Evolutionary conservation across 2,329 filamentous ascomycete species (phyloP).

Genomic region (Moelleriella libera): DNA sequence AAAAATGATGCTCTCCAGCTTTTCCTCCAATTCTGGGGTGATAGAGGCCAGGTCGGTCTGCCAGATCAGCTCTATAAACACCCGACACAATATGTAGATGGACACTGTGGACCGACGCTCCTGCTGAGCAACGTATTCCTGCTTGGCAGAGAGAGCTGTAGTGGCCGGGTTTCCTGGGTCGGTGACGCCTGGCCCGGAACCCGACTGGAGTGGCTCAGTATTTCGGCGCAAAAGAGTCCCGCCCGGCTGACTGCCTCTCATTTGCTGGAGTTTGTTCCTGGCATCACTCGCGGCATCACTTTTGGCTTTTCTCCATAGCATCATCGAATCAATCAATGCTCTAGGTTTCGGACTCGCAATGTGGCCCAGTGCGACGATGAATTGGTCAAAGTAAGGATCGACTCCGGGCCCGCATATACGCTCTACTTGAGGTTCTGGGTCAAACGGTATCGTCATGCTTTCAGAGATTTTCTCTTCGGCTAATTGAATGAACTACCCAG

Average conservation of each 20-base stretch:
- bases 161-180: constrained; percentile 19
- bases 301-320: constrained; percentile 95
- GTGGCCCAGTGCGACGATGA: constrained; percentile 84
- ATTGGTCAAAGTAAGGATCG: constrained; percentile 82
- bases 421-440: constrained; percentile 75
- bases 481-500: constrained; percentile 66
- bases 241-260: constrained; percentile 25
- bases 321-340: constrained; percentile 89
- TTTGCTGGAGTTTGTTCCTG: constrained; percentile 40
- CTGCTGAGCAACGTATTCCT: constrained; percentile 62
- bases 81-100: constrained; percentile 88
- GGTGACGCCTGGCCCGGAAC: constrained; percentile 9
- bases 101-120: constrained; percentile 88
- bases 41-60: constrained; percentile 76
- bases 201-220: constrained; percentile 52
- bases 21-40: constrained; percentile 83
- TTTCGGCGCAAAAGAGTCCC: constrained; percentile 52
- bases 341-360: constrained; percentile 92
- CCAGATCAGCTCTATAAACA: constrained; percentile 84
- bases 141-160: constrained; percentile 33
- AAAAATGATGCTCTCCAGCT: constrained; percentile 91
- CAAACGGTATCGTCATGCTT: constrained; percentile 66
- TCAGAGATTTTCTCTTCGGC: constrained; percentile 94
- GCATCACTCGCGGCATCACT: constrained; percentile 73
- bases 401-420: constrained; percentile 80